Evolutionary conservation across 148 eudicot genomes (phyloP), one percentile per base, ranked within the genome.

Genomic region (Drosera capensis): DNA sequence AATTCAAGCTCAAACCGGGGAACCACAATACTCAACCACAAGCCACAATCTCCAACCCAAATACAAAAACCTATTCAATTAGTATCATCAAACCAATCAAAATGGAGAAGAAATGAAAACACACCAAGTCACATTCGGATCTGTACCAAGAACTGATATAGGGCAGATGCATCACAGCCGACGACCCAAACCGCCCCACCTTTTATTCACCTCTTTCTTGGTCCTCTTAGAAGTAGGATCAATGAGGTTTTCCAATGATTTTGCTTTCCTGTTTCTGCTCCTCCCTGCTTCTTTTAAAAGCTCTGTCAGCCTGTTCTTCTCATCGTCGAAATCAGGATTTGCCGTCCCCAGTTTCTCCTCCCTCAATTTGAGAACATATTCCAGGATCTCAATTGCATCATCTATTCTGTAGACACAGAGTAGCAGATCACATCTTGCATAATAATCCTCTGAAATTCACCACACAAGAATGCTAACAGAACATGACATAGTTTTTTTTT

Each of bases 341-440:
- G 55, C 55, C 15, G 55, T 51, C 25, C 55, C 55, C 22, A 51
- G 55, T 45, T 38, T 51, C 45, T 51, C 55, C 18, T 51, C 55
- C 38, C 55, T 51, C 44, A 51, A 23, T 25, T 39, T 40, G 31
- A 38, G 43, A 40, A 51, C 55, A 39, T 34, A 51, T 38, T 51
- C 55, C 23, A 51, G 19, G 8, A 39, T 8, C 20, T 38, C 35
- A 3, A 51, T 51, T 23, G 55, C 55, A 23, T 51, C 55, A 25
- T 51, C 55, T 40, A 40, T 34, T 40, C 55, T 51, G 36, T 5
- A 34, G 38, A 11, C 5, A 34, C n/a, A n/a, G n/a, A n/a, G n/a
- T n/a, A n/a, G n/a, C n/a, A n/a, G n/a, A n/a, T n/a, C n/a, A n/a
- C n/a, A n/a, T n/a, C n/a, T n/a, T n/a, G n/a, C n/a, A n/a, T n/a